Conservation (phyloP, 768 basidiomycete genomes). For the Panus rudis region DNA sequence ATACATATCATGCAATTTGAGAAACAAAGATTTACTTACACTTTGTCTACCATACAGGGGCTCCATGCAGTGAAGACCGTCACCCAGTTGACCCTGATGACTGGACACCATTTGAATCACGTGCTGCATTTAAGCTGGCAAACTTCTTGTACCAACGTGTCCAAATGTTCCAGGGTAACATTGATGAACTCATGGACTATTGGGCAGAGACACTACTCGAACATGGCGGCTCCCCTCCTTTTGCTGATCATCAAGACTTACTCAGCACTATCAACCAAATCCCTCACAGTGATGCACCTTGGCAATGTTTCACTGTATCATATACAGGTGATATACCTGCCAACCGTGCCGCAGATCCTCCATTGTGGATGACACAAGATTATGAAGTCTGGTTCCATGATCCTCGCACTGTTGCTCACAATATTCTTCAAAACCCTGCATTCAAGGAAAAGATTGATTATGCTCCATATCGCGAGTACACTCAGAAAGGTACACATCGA, state of each 20-base stretch:
- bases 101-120: not conserved
- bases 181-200: constrained; percentile 5
- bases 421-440: constrained; percentile 19
- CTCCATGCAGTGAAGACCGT: no score
- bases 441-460: constrained; percentile 19
- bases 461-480: constrained; percentile 21
- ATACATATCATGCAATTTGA: no score
- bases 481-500: constrained; percentile 9
- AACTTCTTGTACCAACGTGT: not conserved
- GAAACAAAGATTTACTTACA: no score
- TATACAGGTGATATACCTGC: not conserved
- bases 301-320: not conserved
- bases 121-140: not conserved
- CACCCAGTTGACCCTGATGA: not conserved
- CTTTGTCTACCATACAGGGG: no score
- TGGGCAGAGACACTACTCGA: constrained; percentile 11
- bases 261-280: not conserved
- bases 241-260: constrained; percentile 2
- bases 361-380: constrained; percentile 23
- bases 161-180: not conserved
- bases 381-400: constrained; percentile 22
- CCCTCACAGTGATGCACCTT: not conserved
- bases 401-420: constrained; percentile 10
- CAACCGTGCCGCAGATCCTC: constrained; percentile 9
- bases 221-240: constrained; percentile 9